Evolutionary conservation across 768 basidiomycete species (phyloP), one percentile per base, ranked within the genome.

Genomic region (Amyloporia xantha): DNA sequence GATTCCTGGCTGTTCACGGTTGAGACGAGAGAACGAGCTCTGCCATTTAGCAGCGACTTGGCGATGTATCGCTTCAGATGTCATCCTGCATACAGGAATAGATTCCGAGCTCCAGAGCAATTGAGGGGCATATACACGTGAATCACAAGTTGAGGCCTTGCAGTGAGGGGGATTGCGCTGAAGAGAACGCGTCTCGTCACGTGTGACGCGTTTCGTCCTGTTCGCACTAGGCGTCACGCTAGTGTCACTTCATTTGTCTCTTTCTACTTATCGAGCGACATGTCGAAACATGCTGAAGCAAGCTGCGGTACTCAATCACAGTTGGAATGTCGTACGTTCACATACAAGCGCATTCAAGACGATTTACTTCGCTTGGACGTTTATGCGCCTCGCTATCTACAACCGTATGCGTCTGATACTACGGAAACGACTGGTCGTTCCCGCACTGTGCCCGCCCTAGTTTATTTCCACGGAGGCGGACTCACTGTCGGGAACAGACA

Each of bases 401-500:
- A 33, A 15, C 30, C 30, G 15, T n/a, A n/a, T n/a, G n/a, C 73
- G 71, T 48, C 74, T 73, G 45, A 72, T 19, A 3, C 21, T 13
- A 25, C 26, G 10, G 25, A 17, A 10, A 13, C 3, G 15, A 17
- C 15, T 28, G 37, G 19, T 2, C 41, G 21, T 23, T 11, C 19
- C 42, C 23, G 26, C 28, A n/a, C 55, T 2, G n/a, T 58, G 1
- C 69, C 71, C 5, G 54, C 61, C 19, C 43, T 74, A 5, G 57
- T 73, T 3, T 72, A 66, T 54, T 73, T 72, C 41, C 72, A 73
- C 47, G 72, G 79, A 5, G 84, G 83, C 2, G 82, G 81, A 6
- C 62, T 86, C 26, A 74, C 77, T 0, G 79, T 77, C 13, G 83
- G 83, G 1, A 76, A 78, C 53, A 68, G 75, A 45, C 60, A 58